Evolutionary conservation across 352 stramenopile species (phyloP).

Genomic region (Globisporangium echinulatum): DNA sequence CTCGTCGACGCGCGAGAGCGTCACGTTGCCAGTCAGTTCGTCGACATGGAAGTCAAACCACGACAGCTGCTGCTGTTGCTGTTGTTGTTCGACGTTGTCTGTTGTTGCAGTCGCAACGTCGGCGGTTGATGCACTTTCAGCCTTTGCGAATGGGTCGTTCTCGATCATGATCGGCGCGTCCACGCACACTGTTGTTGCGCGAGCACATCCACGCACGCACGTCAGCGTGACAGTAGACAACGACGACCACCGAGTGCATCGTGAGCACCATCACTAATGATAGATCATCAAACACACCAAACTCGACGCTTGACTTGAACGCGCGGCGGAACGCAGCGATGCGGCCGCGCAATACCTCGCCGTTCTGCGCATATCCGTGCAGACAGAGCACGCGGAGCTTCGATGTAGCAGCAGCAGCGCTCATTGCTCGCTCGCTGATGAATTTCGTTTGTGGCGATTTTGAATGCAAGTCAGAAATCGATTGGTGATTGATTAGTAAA

Average conservation of each 20-base stretch:
- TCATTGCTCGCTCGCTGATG: not conserved
- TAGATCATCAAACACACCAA: conserved; percentile 35
- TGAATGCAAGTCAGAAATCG: too few species aligned
- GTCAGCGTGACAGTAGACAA: not conserved
- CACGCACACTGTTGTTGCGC: conserved; percentile 43
- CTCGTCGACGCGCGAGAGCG: conserved; percentile 47
- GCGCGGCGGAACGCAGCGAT: conserved; percentile 64
- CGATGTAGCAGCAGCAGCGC: conserved; percentile 5
- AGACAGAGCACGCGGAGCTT: conserved; percentile 82
- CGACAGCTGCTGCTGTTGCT: conserved; percentile 40
- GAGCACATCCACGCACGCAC: not conserved
- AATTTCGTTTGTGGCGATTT: too few species aligned
- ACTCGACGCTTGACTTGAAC: conserved; percentile 78
- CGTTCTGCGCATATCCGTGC: conserved; percentile 79
- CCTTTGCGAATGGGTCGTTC: conserved; percentile 50
- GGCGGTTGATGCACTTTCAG: conserved; percentile 1
- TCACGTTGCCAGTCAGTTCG: conserved; percentile 30
- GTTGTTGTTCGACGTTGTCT: conserved; percentile 14
- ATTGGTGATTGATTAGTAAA: too few species aligned
- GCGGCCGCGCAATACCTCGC: conserved; percentile 58
- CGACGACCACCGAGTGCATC: not conserved
- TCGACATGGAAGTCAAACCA: conserved; percentile 68
- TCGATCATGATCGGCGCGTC: conserved; percentile 68
- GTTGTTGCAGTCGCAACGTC: conserved; percentile 13
- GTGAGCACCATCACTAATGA: not conserved